phyloP scores from a whole-genome alignment of 2,329 filamentous ascomycete genomes.

The Diaporthe citrichinensis region DNA sequence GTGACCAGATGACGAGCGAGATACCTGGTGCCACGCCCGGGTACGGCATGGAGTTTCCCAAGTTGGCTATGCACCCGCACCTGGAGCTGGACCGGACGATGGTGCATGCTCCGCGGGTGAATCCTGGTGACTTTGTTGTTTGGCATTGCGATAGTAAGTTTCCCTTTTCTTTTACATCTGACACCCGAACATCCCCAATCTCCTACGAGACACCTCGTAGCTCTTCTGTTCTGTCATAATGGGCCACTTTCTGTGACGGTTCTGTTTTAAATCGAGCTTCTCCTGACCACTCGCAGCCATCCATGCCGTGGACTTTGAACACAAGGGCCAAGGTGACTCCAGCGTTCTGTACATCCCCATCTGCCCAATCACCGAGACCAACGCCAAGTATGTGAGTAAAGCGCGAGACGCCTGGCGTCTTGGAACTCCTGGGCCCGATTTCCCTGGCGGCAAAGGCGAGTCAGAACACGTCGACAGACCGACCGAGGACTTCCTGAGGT shows the following conservation, averaged over 20 bases:
- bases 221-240: too few species aligned
- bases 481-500: constrained; percentile 29
- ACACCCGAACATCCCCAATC: too few species aligned
- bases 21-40: constrained; percentile 80
- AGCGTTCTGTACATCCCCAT: constrained; percentile 92
- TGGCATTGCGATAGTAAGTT: constrained; percentile 80
- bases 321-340: constrained; percentile 79
- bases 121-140: constrained; percentile 82
- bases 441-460: constrained; percentile 80
- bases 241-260: too few species aligned
- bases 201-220: too few species aligned
- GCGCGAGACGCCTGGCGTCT: constrained; percentile 80
- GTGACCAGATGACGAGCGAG: constrained; percentile 63
- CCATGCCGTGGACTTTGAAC: constrained; percentile 86
- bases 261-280: neutral
- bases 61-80: constrained; percentile 74
- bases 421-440: constrained; percentile 79
- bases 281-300: constrained; percentile 59
- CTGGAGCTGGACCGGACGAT: constrained; percentile 77
- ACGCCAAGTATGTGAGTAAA: constrained; percentile 77
- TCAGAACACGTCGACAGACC: constrained; percentile 64
- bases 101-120: constrained; percentile 78
- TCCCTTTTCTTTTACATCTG: too few species aligned
- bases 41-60: constrained; percentile 77
- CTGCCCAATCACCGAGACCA: constrained; percentile 83